Conservation (phyloP, 2,329 filamentous ascomycete species). For the Lachnellula subtilissima region DNA sequence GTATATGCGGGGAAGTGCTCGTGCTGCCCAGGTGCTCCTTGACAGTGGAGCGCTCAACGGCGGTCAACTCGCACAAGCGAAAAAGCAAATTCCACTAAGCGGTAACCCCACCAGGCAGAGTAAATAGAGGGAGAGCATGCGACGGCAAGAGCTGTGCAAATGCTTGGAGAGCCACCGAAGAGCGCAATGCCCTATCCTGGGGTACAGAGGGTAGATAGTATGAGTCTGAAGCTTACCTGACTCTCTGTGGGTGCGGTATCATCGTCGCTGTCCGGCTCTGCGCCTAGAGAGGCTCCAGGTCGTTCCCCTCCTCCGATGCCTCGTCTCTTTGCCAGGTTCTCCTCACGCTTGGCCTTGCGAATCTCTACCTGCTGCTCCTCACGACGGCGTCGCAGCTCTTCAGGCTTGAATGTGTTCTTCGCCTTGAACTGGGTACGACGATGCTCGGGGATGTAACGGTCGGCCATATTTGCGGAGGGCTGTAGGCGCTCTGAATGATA, state of each 20-base stretch:
- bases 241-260: slow-evolving; percentile 91
- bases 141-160: not conserved
- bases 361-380: slow-evolving; percentile 99
- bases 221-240: slow-evolving; percentile 63
- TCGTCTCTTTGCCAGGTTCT: slow-evolving; percentile 97
- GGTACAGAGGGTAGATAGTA: not conserved
- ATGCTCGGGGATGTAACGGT: slow-evolving; percentile 99
- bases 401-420: slow-evolving; percentile 97
- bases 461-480: slow-evolving; percentile 63
- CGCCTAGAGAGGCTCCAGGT: slow-evolving; percentile 76
- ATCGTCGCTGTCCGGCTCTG: slow-evolving; percentile 94
- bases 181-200: not conserved
- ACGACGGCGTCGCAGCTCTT: slow-evolving; percentile 94
- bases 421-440: slow-evolving; percentile 99
- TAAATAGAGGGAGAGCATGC: slow-evolving; percentile 17
- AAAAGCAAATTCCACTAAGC: slow-evolving; percentile 25
- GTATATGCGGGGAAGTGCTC: slow-evolving; percentile 7
- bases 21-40: slow-evolving; percentile 4
- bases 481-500: slow-evolving; percentile 8
- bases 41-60: slow-evolving; percentile 14
- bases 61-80: slow-evolving; percentile 24
- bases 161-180: not conserved
- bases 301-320: slow-evolving; percentile 75
- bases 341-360: slow-evolving; percentile 95
- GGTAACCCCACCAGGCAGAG: slow-evolving; percentile 28